These are phyloP conservation scores for Purshia tridentata DNA, from an alignment of 306 rosid species.

Conservation along the genomic window DNA sequence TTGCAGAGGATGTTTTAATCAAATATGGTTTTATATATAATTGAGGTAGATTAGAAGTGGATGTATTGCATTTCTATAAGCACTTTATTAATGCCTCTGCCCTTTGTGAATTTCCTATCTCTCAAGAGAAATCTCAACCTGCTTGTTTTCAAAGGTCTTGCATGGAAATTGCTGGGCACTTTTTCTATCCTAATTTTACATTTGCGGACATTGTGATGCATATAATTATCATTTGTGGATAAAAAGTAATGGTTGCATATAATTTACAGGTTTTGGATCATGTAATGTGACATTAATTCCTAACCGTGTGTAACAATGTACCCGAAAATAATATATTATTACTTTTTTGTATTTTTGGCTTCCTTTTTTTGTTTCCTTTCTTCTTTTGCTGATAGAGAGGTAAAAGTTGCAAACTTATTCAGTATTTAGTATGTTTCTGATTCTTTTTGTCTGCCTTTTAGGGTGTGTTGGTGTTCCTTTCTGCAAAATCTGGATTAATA, in stretches of 20 bases:
- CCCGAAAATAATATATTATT: background rate
- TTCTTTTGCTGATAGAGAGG: background rate
- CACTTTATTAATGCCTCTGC: background rate
- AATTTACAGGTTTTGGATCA: background rate
- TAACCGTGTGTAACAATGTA: background rate
- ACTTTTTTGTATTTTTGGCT: background rate
- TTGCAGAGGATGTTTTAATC: background rate
- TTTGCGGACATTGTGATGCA: background rate
- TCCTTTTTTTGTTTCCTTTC: background rate
- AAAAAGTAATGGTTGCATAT: background rate
- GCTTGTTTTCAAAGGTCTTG: background rate
- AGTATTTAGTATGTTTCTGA: slow-evolving; percentile 12
- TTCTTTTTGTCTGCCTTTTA: slow-evolving; percentile 36
- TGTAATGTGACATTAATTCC: background rate
- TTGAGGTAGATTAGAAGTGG: background rate
- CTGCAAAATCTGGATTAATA: slow-evolving; percentile 83
- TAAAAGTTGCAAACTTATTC: background rate
- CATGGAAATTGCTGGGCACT: background rate
- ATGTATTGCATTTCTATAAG: background rate
- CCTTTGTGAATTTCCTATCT: background rate
- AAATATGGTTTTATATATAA: background rate
- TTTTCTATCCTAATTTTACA: background rate
- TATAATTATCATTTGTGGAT: background rate
- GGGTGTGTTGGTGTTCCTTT: slow-evolving; percentile 97
- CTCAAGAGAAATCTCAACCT: background rate